Evolutionary conservation across 2,329 filamentous ascomycete genomes (phyloP).

Genomic region (Diaporthe amygdali): DNA sequence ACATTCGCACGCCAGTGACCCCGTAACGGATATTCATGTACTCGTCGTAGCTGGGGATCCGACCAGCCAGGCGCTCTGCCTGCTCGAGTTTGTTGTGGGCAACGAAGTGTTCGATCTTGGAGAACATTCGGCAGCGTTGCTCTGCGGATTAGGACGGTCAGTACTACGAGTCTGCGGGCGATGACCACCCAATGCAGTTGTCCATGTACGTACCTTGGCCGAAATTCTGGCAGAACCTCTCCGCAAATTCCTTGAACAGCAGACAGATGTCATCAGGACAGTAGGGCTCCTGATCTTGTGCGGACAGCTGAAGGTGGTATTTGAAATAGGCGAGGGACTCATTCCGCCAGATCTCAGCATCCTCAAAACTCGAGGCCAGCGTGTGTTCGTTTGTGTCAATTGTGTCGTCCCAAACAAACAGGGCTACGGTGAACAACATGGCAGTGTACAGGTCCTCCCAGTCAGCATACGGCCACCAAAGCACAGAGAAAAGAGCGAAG

Average conservation of each 20-base stretch:
- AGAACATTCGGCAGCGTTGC: slow-evolving; percentile 25
- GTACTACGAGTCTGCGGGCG: not conserved
- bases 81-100: slow-evolving; percentile 27
- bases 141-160: not conserved
- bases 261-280: slow-evolving; percentile 25
- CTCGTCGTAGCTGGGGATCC: slow-evolving; percentile 25
- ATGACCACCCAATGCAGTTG: not conserved
- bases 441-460: slow-evolving; percentile 38
- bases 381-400: slow-evolving; percentile 39
- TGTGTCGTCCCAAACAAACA: slow-evolving; percentile 42
- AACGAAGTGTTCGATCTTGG: slow-evolving; percentile 28
- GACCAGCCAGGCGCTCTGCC: slow-evolving; percentile 25
- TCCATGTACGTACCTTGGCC: slow-evolving; percentile 18
- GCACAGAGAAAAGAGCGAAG: slow-evolving; percentile 37
- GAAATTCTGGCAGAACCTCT: slow-evolving; percentile 24
- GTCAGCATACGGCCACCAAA: slow-evolving; percentile 40
- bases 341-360: slow-evolving; percentile 35
- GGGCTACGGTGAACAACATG: slow-evolving; percentile 38
- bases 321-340: slow-evolving; percentile 36
- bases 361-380: slow-evolving; percentile 33
- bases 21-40: slow-evolving; percentile 28
- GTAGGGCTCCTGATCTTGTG: slow-evolving; percentile 12
- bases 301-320: slow-evolving; percentile 33
- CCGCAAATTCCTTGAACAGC: slow-evolving; percentile 28
- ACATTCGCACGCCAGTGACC: slow-evolving; percentile 28